Evolutionary conservation across 2,329 filamentous ascomycete genomes (phyloP).

Genomic region (Curvularia verruculosa): DNA sequence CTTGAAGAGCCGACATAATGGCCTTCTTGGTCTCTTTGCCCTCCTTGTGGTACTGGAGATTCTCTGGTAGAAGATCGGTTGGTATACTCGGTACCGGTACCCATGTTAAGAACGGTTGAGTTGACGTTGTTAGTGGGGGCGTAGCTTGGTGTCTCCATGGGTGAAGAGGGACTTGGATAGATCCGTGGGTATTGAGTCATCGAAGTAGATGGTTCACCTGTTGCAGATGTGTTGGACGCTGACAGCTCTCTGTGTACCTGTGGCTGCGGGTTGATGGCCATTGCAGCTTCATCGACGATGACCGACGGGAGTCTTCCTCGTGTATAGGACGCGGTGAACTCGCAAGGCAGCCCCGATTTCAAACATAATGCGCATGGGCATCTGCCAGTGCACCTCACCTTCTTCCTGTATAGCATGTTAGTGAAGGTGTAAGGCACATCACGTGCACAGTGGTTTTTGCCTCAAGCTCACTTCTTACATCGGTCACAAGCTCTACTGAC

Average conservation of each 20-base stretch:
- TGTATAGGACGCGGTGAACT: slow-evolving; percentile 59
- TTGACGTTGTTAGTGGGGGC: not conserved
- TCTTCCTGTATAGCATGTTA: slow-evolving; percentile 39
- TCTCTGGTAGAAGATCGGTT: slow-evolving; percentile 43
- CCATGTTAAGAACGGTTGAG: slow-evolving; percentile 21
- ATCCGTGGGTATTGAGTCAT: slow-evolving; percentile 28
- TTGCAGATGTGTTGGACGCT: slow-evolving; percentile 15
- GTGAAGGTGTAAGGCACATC: slow-evolving; percentile 6
- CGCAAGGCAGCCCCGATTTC: slow-evolving; percentile 49
- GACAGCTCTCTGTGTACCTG: slow-evolving; percentile 23
- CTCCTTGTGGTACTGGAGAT: slow-evolving; percentile 54
- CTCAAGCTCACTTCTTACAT: slow-evolving; percentile 54
- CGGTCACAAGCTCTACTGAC: slow-evolving; percentile 58
- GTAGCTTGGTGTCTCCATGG: slow-evolving; percentile 26
- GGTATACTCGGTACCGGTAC: slow-evolving; percentile 23
- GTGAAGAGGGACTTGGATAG: slow-evolving; percentile 20
- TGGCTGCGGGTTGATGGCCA: slow-evolving; percentile 25
- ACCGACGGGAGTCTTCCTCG: slow-evolving; percentile 54
- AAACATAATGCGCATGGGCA: slow-evolving; percentile 46
- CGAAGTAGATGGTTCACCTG: slow-evolving; percentile 20
- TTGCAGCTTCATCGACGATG: slow-evolving; percentile 41
- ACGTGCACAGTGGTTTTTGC: slow-evolving; percentile 5
- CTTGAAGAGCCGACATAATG: slow-evolving; percentile 58
- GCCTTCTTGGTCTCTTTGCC: slow-evolving; percentile 54
- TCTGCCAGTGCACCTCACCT: slow-evolving; percentile 46